Base-by-base conservation (phyloP, 208 protist species). In the Vickermania ingenoplastis region DNA sequence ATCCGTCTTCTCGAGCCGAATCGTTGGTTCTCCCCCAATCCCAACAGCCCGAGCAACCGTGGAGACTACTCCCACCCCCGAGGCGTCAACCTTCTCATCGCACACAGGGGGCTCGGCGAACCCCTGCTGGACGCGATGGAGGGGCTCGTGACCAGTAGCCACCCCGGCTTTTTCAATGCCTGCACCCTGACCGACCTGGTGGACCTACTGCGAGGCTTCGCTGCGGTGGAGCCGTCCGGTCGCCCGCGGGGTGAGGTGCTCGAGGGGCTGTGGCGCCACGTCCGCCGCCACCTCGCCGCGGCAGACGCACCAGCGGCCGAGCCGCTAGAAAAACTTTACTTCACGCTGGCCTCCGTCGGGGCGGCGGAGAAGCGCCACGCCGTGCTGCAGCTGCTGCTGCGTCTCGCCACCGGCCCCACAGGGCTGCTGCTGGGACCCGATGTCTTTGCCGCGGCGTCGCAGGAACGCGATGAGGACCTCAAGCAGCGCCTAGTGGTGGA, bases 1-100 rank as follows among this genome's bases (percentile, higher is more conserved):
- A 79, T 91, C 21, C 89, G 89, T 59, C 57, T 95, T 0, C 79
- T 91, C 56, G 76, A 91, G 72, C 88, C 88, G 24, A 92, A 95
- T 65, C 75, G 72, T 68, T 95, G 88, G 85, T 92, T 80, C 67
- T 77, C 82, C 4, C 62, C 58, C 30, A 82, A 80, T 30, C 52
- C 71, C 2, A 87, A 84, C 64, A 57, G 71, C 1, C 71, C 71
- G 41, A 77, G 74, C 17, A 94, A 94, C 59, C 73, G 87, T 17
- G 81, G 81, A 2, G 83, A 94, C 73, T 94, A 94, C 69, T 68
- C 61, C 27, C 87, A 94, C 57, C 74, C 87, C 1, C 60, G 61
- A 5, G 87, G 87, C 21, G 51, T 79, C 24, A 94, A 94, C 56
- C 57, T 31, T 0, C 73, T 27, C 31, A 77, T 67, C 23, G 69